Conservation (phyloP, 179 eudicot genomes). For the Vitellaria paradoxa region DNA sequence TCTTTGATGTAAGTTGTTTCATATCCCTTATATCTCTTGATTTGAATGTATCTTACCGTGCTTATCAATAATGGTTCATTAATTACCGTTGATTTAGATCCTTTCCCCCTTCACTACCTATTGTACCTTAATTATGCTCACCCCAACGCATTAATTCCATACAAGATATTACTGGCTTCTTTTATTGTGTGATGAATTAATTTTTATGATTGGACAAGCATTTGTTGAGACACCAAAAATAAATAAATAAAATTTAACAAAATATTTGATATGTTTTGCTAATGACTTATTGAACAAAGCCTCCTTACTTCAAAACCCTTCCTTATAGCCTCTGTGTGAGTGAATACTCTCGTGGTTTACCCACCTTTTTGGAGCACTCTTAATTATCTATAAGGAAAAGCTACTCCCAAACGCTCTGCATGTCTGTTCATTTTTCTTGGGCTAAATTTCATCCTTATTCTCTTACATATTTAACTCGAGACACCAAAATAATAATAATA, state of each 20-base stretch:
- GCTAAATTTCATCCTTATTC: background rate
- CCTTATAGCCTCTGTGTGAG: background rate
- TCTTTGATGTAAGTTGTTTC: conserved; percentile 64
- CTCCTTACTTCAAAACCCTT: background rate
- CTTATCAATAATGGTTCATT: background rate
- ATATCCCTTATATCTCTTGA: background rate
- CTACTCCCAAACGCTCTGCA: background rate
- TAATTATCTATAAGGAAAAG: background rate
- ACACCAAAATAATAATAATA: no score
- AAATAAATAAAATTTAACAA: background rate
- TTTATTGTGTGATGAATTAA: background rate
- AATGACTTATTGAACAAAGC: conserved; percentile 1
- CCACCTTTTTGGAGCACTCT: background rate
- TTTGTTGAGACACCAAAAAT: background rate
- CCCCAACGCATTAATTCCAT: conserved; percentile 7
- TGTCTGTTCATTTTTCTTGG: background rate
- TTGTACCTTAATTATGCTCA: background rate
- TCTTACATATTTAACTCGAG: background rate
- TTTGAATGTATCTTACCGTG: background rate
- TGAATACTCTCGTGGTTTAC: background rate
- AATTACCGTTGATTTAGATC: background rate
- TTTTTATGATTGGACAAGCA: background rate
- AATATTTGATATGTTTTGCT: background rate
- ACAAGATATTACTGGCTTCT: background rate
- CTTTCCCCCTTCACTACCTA: conserved; percentile 9